Percentiles rank a stretch among this genome's conserved stretches.
These are phyloP conservation scores for Emericellopsis atlantica DNA, from an alignment of 2,329 filamentous ascomycete species.

Conservation along the genomic window DNA sequence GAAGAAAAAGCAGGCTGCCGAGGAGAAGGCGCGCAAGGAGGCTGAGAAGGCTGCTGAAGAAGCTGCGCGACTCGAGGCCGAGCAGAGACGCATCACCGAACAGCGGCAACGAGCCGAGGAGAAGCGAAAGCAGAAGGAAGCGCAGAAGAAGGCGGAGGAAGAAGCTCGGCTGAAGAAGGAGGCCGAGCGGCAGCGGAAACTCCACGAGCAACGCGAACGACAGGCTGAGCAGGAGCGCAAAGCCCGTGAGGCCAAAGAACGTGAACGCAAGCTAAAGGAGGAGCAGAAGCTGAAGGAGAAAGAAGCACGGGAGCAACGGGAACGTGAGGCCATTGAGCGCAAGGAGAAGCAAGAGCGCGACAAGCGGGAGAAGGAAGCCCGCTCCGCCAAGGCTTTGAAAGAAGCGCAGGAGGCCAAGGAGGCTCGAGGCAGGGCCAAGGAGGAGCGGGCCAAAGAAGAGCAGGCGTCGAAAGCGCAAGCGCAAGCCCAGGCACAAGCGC, in stretches of 20 bases:
- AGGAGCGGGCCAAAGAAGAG: slow-evolving; percentile 29
- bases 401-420: slow-evolving; percentile 39
- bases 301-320: slow-evolving; percentile 58
- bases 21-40: slow-evolving; percentile 78
- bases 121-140: slow-evolving; percentile 81
- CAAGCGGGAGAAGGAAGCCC: slow-evolving; percentile 47
- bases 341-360: slow-evolving; percentile 48
- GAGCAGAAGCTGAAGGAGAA: slow-evolving; percentile 72
- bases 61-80: slow-evolving; percentile 59
- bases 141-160: slow-evolving; percentile 79
- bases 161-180: slow-evolving; percentile 80
- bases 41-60: slow-evolving; percentile 85
- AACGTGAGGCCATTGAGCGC: slow-evolving; percentile 56
- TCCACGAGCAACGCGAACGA: slow-evolving; percentile 74
- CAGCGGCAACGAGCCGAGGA: slow-evolving; percentile 75
- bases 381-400: slow-evolving; percentile 44
- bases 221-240: slow-evolving; percentile 81
- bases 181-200: slow-evolving; percentile 64
- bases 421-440: slow-evolving; percentile 52
- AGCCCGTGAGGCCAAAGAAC: slow-evolving; percentile 43
- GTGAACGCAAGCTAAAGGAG: slow-evolving; percentile 75
- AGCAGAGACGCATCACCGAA: slow-evolving; percentile 71
- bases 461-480: slow-evolving; percentile 21
- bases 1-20: slow-evolving; percentile 80
- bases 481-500: slow-evolving; percentile 17